phyloP scores from a whole-genome alignment of 2,329 filamentous ascomycete genomes.

The Aspergillus proliferans region DNA sequence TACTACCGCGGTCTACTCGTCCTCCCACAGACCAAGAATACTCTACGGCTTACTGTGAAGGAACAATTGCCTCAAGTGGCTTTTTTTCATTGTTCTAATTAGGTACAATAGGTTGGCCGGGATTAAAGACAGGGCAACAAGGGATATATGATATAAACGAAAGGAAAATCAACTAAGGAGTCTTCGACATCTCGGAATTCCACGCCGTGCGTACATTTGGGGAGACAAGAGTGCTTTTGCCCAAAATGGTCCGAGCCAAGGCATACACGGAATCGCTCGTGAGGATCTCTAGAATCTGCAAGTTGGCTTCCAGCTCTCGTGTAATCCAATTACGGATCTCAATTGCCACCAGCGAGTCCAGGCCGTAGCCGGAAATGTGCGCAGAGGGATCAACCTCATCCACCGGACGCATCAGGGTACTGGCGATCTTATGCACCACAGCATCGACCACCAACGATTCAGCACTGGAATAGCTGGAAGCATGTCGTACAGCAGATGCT shows the following conservation, averaged over 20 bases:
- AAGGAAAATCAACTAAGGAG: neutral
- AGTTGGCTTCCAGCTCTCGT: constrained; percentile 22
- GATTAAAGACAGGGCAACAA: no score
- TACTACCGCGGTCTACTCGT: no score
- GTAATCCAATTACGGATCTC: constrained; percentile 25
- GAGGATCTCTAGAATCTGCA: constrained; percentile 25
- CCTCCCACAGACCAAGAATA: no score
- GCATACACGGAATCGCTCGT: constrained; percentile 20
- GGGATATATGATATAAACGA: neutral
- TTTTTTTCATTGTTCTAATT: no score
- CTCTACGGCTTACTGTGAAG: no score
- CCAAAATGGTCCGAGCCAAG: constrained; percentile 18
- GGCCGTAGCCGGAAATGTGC: constrained; percentile 15
- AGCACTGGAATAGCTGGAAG: neutral
- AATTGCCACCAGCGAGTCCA: constrained; percentile 26
- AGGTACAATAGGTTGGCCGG: no score
- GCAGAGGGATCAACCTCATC: constrained; percentile 15
- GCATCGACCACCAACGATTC: constrained; percentile 17
- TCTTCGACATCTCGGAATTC: neutral
- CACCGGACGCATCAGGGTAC: constrained; percentile 38
- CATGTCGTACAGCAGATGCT: neutral
- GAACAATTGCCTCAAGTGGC: no score
- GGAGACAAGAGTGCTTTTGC: constrained; percentile 5
- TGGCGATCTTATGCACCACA: constrained; percentile 44
- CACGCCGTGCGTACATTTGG: neutral